These are phyloP conservation scores for Wickerhamiella kurtzmanii DNA, from an alignment of 805 yeast genomes.

Conservation along the genomic window DNA sequence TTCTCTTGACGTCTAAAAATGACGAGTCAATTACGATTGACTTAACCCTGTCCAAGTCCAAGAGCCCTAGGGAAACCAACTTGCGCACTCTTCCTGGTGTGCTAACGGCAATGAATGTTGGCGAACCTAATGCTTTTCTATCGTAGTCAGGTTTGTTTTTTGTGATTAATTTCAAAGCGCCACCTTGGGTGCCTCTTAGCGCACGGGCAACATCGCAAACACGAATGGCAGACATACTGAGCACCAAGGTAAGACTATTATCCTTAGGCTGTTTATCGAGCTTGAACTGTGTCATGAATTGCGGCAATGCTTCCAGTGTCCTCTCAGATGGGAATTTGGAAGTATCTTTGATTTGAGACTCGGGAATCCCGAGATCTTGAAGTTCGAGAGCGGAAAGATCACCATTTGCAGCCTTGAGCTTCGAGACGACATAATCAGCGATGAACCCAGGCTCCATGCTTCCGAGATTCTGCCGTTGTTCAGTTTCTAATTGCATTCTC, in stretches of 20 bases:
- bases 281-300: constrained; percentile 35
- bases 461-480: constrained; percentile 44
- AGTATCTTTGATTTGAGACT: constrained; percentile 48
- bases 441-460: constrained; percentile 43
- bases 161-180: constrained; percentile 56
- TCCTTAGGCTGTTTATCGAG: constrained; percentile 21
- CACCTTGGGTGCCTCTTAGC: constrained; percentile 31
- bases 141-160: constrained; percentile 64
- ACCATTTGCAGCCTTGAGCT: constrained; percentile 38
- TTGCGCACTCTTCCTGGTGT: constrained; percentile 50
- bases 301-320: constrained; percentile 39
- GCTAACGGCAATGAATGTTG: constrained; percentile 40
- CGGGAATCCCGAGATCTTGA: constrained; percentile 46
- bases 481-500: constrained; percentile 19
- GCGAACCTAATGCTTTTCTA: constrained; percentile 29
- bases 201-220: constrained; percentile 77
- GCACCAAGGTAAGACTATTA: constrained; percentile 34
- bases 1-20: constrained; percentile 46
- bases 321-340: constrained; percentile 41
- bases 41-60: constrained; percentile 34
- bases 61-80: constrained; percentile 33
- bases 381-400: constrained; percentile 67
- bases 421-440: constrained; percentile 51
- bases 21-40: constrained; percentile 48
- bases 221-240: constrained; percentile 68